These are phyloP conservation scores for Flaveria brownii DNA, from an alignment of 129 eudicot species.

Conservation along the genomic window DNA sequence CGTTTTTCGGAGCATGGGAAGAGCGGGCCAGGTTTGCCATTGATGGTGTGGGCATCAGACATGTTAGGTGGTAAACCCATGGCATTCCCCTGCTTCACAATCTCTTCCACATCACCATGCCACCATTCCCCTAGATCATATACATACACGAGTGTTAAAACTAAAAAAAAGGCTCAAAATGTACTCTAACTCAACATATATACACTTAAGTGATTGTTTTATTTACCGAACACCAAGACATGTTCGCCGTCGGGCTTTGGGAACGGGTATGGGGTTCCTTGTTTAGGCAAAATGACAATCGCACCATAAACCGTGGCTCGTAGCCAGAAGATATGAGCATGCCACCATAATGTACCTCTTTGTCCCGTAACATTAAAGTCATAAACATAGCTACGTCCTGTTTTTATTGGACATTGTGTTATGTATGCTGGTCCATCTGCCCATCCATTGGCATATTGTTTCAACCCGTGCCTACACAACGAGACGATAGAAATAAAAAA, in stretches of 20 bases:
- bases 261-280: slow-evolving; percentile 11
- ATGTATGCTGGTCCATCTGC: slow-evolving; percentile 11
- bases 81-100: slow-evolving; percentile 51
- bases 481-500: background rate
- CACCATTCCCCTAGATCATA: slow-evolving; percentile 48
- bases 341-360: slow-evolving; percentile 21
- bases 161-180: background rate
- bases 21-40: slow-evolving; percentile 56
- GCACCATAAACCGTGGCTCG: slow-evolving; percentile 20
- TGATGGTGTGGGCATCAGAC: slow-evolving; percentile 57
- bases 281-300: slow-evolving; percentile 8
- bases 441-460: slow-evolving; percentile 12
- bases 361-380: slow-evolving; percentile 9
- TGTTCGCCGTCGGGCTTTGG: slow-evolving; percentile 3
- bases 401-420: slow-evolving; percentile 10
- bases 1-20: slow-evolving; percentile 56
- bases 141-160: background rate
- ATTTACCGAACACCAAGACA: slow-evolving; percentile 7
- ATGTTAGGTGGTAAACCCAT: slow-evolving; percentile 51
- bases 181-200: background rate
- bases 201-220: background rate
- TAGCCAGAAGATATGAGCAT: slow-evolving; percentile 13
- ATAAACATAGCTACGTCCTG: slow-evolving; percentile 1
- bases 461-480: slow-evolving; percentile 3
- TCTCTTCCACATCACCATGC: slow-evolving; percentile 47